Percentiles rank a stretch among this genome's conserved stretches.
These are phyloP conservation scores for Calonectria pteridis DNA, from an alignment of 2,329 filamentous ascomycete species.

Conservation along the genomic window DNA sequence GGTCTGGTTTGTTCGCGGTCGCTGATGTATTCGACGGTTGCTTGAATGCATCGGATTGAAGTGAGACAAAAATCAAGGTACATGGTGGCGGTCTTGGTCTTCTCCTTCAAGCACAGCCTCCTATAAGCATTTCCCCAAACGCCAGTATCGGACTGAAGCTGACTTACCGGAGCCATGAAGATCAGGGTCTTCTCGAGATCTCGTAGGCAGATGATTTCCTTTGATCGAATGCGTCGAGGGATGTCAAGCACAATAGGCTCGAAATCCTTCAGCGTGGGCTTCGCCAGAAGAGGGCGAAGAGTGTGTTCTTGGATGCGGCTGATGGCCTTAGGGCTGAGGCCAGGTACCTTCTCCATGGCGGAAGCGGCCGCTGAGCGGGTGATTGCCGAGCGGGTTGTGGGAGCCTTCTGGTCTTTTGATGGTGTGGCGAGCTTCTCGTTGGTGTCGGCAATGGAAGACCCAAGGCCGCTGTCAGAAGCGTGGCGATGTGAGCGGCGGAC, in stretches of 20 bases:
- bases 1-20: slow-evolving; percentile 89
- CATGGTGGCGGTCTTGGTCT: slow-evolving; percentile 75
- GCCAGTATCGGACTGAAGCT: slow-evolving; percentile 65
- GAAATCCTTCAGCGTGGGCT: slow-evolving; percentile 81
- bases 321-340: slow-evolving; percentile 76
- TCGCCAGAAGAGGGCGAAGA: slow-evolving; percentile 81
- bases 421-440: slow-evolving; percentile 62
- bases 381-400: slow-evolving; percentile 63
- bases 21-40: slow-evolving; percentile 86
- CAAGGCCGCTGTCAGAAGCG: slow-evolving; percentile 88
- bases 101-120: slow-evolving; percentile 81
- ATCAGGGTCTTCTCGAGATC: slow-evolving; percentile 95
- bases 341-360: slow-evolving; percentile 63
- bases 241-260: slow-evolving; percentile 83
- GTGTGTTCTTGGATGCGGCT: slow-evolving; percentile 85
- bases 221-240: slow-evolving; percentile 82
- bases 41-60: slow-evolving; percentile 90
- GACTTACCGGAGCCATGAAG: slow-evolving; percentile 94
- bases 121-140: slow-evolving; percentile 76
- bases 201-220: slow-evolving; percentile 89
- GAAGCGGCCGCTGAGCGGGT: slow-evolving; percentile 69
- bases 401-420: slow-evolving; percentile 48
- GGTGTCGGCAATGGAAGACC: slow-evolving; percentile 80
- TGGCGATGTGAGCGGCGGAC: slow-evolving; percentile 73
- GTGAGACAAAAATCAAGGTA: slow-evolving; percentile 93